Conservation (phyloP, 257 asterid species). For the Henckelia pumila region DNA sequence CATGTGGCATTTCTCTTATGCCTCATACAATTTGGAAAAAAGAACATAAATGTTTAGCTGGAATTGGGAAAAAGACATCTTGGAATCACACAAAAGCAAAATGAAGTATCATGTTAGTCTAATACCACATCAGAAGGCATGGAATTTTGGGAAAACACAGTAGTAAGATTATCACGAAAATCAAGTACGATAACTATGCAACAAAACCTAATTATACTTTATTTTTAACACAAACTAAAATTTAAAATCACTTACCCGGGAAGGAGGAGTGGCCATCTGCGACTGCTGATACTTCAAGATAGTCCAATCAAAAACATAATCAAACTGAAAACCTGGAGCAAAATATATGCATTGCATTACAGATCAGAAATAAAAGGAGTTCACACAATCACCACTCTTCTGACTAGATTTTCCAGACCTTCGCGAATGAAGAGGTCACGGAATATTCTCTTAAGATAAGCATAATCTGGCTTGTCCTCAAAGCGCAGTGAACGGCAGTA, state of each 20-base stretch:
- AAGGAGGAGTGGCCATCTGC: conserved; percentile 80
- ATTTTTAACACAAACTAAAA: background rate
- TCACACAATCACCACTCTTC: conserved; percentile 1
- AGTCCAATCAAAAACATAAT: conserved; percentile 98
- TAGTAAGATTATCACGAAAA: background rate
- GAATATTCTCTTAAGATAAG: conserved; percentile 90
- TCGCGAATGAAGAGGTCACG: conserved; percentile 98
- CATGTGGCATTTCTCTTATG: background rate
- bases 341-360: conserved; percentile 4
- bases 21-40: background rate
- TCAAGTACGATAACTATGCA: background rate
- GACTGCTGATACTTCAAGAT: conserved; percentile 95
- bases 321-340: conserved; percentile 84
- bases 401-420: conserved; percentile 47
- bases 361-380: background rate
- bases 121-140: background rate
- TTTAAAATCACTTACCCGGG: background rate
- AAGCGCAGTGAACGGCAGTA: conserved; percentile 95
- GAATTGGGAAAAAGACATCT: background rate
- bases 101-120: background rate
- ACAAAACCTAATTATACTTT: background rate
- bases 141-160: background rate
- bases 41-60: no score
- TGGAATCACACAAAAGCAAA: background rate
- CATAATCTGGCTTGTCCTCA: conserved; percentile 96